Evolutionary conservation across 164 flowering plant genomes (phyloP).

Genomic region (Cinnamomum chago): DNA sequence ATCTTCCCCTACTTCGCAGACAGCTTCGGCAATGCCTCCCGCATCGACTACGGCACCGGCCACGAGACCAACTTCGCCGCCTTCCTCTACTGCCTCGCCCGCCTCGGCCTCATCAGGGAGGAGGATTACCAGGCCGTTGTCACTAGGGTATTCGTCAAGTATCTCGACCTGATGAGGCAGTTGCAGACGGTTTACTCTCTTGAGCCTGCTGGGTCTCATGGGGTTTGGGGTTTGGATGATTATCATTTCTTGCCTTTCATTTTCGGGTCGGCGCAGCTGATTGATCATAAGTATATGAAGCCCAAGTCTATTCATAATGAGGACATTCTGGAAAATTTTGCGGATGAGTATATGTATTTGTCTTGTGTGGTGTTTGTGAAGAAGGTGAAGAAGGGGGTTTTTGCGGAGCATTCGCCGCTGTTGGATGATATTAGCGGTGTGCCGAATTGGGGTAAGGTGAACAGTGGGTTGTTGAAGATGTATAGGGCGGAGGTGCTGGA

Average conservation of each 20-base stretch:
- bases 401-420: constrained; percentile 93
- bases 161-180: constrained; percentile 81
- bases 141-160: constrained; percentile 67
- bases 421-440: constrained; percentile 94
- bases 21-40: constrained; percentile 29
- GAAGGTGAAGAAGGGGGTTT: constrained; percentile 89
- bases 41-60: constrained; percentile 43
- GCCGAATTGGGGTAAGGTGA: constrained; percentile 89
- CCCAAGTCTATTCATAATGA: constrained; percentile 93
- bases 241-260: constrained; percentile 91
- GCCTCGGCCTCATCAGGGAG: constrained; percentile 42
- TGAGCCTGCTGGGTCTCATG: constrained; percentile 98
- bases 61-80: constrained; percentile 38
- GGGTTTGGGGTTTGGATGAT: constrained; percentile 98
- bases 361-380: constrained; percentile 70
- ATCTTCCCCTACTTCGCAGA: constrained; percentile 28
- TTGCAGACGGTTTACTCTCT: constrained; percentile 60
- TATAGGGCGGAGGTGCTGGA: constrained; percentile 55
- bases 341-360: constrained; percentile 72
- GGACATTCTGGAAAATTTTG: constrained; percentile 81
- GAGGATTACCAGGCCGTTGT: constrained; percentile 62
- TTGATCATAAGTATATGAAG: constrained; percentile 96
- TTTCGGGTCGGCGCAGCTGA: constrained; percentile 92
- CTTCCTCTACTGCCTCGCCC: constrained; percentile 33
- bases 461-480: constrained; percentile 79